These are phyloP conservation scores for Balakata baccata DNA, from an alignment of 345 rosid species.

Conservation along the genomic window DNA sequence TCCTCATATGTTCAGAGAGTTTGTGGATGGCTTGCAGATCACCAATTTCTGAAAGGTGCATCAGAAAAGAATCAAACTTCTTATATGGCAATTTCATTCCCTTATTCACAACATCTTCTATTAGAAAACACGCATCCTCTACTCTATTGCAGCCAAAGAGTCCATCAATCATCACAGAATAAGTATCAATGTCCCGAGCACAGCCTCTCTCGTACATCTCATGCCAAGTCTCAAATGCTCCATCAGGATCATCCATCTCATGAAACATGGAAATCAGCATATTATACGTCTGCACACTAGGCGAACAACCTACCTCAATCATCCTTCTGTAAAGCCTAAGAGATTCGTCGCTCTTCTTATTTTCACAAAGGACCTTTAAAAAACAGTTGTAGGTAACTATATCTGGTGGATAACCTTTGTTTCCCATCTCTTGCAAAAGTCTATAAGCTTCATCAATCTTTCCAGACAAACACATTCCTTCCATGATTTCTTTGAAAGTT, in stretches of 20 bases:
- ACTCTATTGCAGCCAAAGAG: slow-evolving; percentile 63
- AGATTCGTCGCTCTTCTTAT: slow-evolving; percentile 61
- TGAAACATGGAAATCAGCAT: slow-evolving; percentile 82
- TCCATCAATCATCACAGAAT: slow-evolving; percentile 81
- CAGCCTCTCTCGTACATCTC: slow-evolving; percentile 73
- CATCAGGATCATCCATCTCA: slow-evolving; percentile 59
- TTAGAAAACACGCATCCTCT: slow-evolving; percentile 64
- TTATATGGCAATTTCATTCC: slow-evolving; percentile 70
- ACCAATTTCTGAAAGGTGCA: slow-evolving; percentile 73
- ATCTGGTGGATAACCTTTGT: slow-evolving; percentile 83
- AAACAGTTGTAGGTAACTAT: slow-evolving; percentile 86
- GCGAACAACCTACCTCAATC: slow-evolving; percentile 61
- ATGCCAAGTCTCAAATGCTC: slow-evolving; percentile 72
- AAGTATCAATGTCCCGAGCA: slow-evolving; percentile 61
- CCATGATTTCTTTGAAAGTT: slow-evolving; percentile 71
- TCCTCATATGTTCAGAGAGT: slow-evolving; percentile 81
- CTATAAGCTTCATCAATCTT: slow-evolving; percentile 70
- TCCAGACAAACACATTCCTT: slow-evolving; percentile 78
- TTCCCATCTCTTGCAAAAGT: slow-evolving; percentile 79
- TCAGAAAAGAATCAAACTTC: slow-evolving; percentile 65
- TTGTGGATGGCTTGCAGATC: slow-evolving; percentile 64
- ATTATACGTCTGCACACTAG: slow-evolving; percentile 84
- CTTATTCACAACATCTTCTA: slow-evolving; percentile 63
- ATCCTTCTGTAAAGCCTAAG: slow-evolving; percentile 59
- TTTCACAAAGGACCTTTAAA: slow-evolving; percentile 78